Evolutionary conservation across 805 yeast species (phyloP).

Genomic region (Tetrapisispora phaffii): DNA sequence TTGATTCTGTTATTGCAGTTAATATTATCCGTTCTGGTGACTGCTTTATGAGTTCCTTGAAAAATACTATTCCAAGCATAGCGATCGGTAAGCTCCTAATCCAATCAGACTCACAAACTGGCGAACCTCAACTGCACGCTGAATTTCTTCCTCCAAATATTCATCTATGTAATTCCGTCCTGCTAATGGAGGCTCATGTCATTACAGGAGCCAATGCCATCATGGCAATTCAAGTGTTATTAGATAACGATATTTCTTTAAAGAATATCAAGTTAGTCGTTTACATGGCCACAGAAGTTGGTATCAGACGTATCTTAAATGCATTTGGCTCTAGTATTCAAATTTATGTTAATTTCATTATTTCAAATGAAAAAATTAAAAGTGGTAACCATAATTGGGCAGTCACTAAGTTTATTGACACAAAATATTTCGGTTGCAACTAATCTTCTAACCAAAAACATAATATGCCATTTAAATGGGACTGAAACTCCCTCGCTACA

Average conservation of each 20-base stretch:
- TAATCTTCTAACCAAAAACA: slow-evolving; percentile 1
- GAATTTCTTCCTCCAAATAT: slow-evolving; percentile 51
- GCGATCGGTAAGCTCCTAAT: slow-evolving; percentile 75
- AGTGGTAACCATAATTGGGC: slow-evolving; percentile 44
- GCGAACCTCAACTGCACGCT: slow-evolving; percentile 90
- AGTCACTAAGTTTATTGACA: slow-evolving; percentile 60
- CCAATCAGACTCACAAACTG: slow-evolving; percentile 80
- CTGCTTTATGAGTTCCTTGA: slow-evolving; percentile 72
- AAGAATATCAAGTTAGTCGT: slow-evolving; percentile 58
- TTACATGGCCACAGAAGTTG: slow-evolving; percentile 70
- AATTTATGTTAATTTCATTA: slow-evolving; percentile 59
- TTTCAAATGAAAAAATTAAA: slow-evolving; percentile 39
- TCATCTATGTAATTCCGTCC: slow-evolving; percentile 33
- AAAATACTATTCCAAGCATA: slow-evolving; percentile 67
- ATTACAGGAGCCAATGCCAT: slow-evolving; percentile 89
- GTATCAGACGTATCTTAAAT: slow-evolving; percentile 57
- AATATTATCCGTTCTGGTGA: slow-evolving; percentile 87
- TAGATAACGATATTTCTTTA: slow-evolving; percentile 65
- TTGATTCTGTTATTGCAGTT: slow-evolving; percentile 55
- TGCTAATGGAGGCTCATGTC: slow-evolving; percentile 78
- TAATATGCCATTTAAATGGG: not conserved
- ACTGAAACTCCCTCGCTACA: not conserved
- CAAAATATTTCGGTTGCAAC: slow-evolving; percentile 58
- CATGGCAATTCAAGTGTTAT: slow-evolving; percentile 82
- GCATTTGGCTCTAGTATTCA: slow-evolving; percentile 61